Base-by-base conservation (phyloP, 2,329 filamentous ascomycete species). In the Waltergamsia citrina region DNA sequence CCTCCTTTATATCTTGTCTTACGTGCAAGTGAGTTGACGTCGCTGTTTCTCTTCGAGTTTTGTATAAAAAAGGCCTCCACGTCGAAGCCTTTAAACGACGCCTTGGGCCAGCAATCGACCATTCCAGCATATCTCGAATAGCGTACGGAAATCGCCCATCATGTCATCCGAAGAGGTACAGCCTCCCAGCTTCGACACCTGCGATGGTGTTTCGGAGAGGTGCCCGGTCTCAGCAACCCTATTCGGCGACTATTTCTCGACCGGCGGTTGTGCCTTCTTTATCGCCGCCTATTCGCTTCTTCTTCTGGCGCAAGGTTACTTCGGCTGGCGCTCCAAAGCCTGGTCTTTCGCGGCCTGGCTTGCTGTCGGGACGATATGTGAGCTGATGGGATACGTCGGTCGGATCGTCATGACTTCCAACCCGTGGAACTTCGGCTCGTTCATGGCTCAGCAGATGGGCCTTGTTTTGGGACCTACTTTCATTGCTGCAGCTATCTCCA, bases 401-500 rank as follows among this genome's bases (percentile, higher is more conserved):
- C 53, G 63, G 23, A 41, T 65, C 10, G 50, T 62, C 27, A 55
- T 64, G 54, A 11, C 24, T 36, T 35, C 39, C 23, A 63, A 67
- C 35, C 59, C 60, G 1, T 67, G 60, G 59, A 52, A 44, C 23
- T 38, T 56, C 8, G 44, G 47, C 15, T 53, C 54, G 10, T 65
- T 65, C 41, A 53, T 57, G 22, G 43, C 60, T 3, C 61, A 66
- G 40, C 58, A 62, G 22, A 45, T 61, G 14, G 54, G 51, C 23
- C 48, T 67, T 0, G 52, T 65, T 11, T 45, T 67, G 5, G 56
- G 51, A 0, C 64, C 63, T 0, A 59, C 59, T 0, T 57, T 68
- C 30, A 47, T 64, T 4, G 61, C 63, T 2, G 63, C 63, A 6
- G 59, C 58, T 18, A 62, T 67, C 29, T 67, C 65, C 28, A 47